Evolutionary conservation across 208 protist genomes (phyloP), one percentile per base, ranked within the genome.

Genomic region (Trypanosoma rangeli): DNA sequence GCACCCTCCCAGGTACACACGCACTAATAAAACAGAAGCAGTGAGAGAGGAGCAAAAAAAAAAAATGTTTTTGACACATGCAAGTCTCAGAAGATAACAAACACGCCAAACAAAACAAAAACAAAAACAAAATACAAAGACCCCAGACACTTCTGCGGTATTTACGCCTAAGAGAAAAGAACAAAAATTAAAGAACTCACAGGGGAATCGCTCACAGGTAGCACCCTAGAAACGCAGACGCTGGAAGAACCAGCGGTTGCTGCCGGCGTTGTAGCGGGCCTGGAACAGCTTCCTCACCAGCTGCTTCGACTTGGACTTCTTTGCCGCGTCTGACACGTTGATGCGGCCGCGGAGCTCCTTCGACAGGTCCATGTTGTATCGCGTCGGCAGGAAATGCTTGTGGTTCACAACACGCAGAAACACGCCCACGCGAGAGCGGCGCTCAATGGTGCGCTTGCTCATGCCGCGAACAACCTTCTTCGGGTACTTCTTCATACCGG

Each of bases 161-260:
- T 9, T 46, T 16, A 18, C 3, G 12, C 8, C 8, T 46, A 10
- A 46, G 42, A 46, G 50, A 61, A 67, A 66, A 48, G 5, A 44
- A 54, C 60, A 48, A 54, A 61, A 67, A 66, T 31, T 1, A 44
- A 54, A 67, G 31, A 39, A 54, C 7, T 42, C 37, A 55, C 13
- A 56, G 46, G 28, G 44, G 49, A 58, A 37, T 37, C 56, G 5
- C 5, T 22, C 9, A 31, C 24, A 35, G 1, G 12, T 22, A 33
- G 24, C 54, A 46, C 39, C 22, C 20, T 98, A 99, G 96, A 99
- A 99, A 80, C 97, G 89, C 73, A 99, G 96, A 84, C 98, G 97
- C 82, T 97, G 86, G 95, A 99, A 99, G 93, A 99, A 99, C 98
- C 98, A 99, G 71, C 89, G 88, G 94, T 98, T 98, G 86, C 97